These are phyloP conservation scores for Microbotryum intermedium DNA, from an alignment of 1,284 basidiomycete genomes.

Conservation along the genomic window DNA sequence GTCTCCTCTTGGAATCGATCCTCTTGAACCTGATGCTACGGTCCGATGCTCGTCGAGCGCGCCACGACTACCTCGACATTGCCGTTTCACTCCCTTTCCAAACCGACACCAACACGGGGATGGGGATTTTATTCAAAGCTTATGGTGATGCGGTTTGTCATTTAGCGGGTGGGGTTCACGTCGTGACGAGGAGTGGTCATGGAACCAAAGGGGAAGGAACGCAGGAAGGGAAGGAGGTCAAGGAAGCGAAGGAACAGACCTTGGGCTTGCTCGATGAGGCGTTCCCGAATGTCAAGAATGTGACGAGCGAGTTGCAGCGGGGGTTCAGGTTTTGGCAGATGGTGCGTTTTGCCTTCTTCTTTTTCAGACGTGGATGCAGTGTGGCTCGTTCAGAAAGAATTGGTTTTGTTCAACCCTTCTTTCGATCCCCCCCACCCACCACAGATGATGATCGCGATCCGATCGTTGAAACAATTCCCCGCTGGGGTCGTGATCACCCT, in stretches of 20 bases:
- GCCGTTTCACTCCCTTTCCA: constrained; percentile 82
- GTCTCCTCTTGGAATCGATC: constrained; percentile 82
- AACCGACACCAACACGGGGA: constrained; percentile 91
- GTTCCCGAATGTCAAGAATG: constrained; percentile 78
- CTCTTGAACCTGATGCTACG: constrained; percentile 85
- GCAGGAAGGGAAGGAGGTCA: constrained; percentile 62
- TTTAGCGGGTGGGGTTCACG: constrained; percentile 27
- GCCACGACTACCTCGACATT: constrained; percentile 89
- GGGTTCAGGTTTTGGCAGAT: constrained; percentile 98
- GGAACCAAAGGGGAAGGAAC: constrained; percentile 48
- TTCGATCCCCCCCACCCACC: constrained; percentile 22
- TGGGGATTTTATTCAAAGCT: constrained; percentile 90
- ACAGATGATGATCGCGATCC: constrained; percentile 78
- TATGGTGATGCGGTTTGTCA: constrained; percentile 37
- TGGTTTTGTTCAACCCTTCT: neutral
- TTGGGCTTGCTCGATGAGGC: constrained; percentile 87
- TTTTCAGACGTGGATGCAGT: no score
- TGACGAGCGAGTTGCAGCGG: constrained; percentile 79
- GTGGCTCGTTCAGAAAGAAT: no score
- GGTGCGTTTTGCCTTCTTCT: constrained; percentile 44
- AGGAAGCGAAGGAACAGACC: constrained; percentile 74
- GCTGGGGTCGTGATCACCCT: constrained; percentile 57
- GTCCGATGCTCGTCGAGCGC: constrained; percentile 68
- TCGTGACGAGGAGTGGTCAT: constrained; percentile 47
- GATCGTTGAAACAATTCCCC: constrained; percentile 69